phyloP scores from a whole-genome alignment of 768 basidiomycete species.

The Gloeostereum incarnatum region DNA sequence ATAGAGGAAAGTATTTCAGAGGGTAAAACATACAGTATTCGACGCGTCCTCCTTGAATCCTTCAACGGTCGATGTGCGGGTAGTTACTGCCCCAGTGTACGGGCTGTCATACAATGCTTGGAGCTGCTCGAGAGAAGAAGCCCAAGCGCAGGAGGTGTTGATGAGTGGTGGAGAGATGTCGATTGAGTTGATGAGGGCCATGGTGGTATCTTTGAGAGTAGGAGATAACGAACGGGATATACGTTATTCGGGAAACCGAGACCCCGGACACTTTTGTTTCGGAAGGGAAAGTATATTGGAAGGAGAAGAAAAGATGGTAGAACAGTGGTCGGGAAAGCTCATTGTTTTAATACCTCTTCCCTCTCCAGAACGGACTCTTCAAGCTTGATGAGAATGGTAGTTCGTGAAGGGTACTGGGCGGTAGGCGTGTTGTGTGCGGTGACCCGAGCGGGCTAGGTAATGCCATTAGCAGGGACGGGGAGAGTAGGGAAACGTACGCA shows the following conservation, averaged over 20 bases:
- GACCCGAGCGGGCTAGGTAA: slow-evolving; percentile 80
- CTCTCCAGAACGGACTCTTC: slow-evolving; percentile 90
- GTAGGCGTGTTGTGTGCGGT: slow-evolving; percentile 93
- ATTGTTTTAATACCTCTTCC: slow-evolving; percentile 81
- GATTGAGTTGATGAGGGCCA: slow-evolving; percentile 53
- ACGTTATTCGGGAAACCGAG: too few species aligned
- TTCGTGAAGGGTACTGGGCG: slow-evolving; percentile 70
- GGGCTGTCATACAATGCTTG: slow-evolving; percentile 54
- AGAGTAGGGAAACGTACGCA: slow-evolving; percentile 30
- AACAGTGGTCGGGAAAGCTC: too few species aligned
- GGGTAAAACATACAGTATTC: slow-evolving; percentile 42
- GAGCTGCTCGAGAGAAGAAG: slow-evolving; percentile 58
- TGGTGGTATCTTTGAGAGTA: too few species aligned
- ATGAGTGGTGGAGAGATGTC: slow-evolving; percentile 55
- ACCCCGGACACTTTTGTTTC: too few species aligned
- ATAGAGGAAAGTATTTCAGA: neutral
- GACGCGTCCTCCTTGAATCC: slow-evolving; percentile 61
- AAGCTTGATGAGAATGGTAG: slow-evolving; percentile 95
- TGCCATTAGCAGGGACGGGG: slow-evolving; percentile 5
- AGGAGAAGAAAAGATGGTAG: too few species aligned
- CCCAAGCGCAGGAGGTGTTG: slow-evolving; percentile 80
- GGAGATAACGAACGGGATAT: too few species aligned
- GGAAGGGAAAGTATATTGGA: too few species aligned
- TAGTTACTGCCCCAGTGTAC: slow-evolving; percentile 72
- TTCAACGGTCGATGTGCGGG: slow-evolving; percentile 61